phyloP scores from a whole-genome alignment of 2,329 filamentous ascomycete species.

The Cladosporium sp. region DNA sequence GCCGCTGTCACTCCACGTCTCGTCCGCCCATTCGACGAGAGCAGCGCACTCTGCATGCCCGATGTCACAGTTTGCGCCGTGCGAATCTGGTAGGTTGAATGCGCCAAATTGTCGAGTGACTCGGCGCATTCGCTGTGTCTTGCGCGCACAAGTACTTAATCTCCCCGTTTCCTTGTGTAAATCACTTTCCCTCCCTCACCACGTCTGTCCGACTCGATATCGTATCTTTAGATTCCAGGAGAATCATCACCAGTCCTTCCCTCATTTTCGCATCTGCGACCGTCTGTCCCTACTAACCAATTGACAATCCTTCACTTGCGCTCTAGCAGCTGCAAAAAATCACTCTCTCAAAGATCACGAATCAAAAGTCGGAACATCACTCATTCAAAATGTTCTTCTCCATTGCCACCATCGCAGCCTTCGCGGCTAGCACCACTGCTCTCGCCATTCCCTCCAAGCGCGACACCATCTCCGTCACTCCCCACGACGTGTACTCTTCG shows the following conservation, averaged over 20 bases:
- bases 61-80: constrained; percentile 12
- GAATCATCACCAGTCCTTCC: constrained; percentile 11
- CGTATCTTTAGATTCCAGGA: constrained; percentile 10
- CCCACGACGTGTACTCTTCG: constrained; percentile 55
- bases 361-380: background rate
- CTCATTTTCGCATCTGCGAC: constrained; percentile 11
- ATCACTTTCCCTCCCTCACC: background rate
- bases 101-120: constrained; percentile 1
- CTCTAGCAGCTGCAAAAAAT: constrained; percentile 1
- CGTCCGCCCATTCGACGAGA: constrained; percentile 6
- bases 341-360: constrained; percentile 9
- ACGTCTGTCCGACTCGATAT: background rate
- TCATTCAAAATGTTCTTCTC: constrained; percentile 17
- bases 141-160: constrained; percentile 7
- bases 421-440: constrained; percentile 18
- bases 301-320: constrained; percentile 7
- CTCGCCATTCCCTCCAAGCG: constrained; percentile 13
- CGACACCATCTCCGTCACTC: constrained; percentile 38
- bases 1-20: constrained; percentile 4
- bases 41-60: background rate
- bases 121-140: background rate
- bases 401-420: constrained; percentile 15
- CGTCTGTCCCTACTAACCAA: background rate
- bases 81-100: constrained; percentile 9
- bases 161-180: background rate